Evolutionary conservation across 495 filamentous ascomycete species (phyloP).

Genomic region (Tirmania nivea): DNA sequence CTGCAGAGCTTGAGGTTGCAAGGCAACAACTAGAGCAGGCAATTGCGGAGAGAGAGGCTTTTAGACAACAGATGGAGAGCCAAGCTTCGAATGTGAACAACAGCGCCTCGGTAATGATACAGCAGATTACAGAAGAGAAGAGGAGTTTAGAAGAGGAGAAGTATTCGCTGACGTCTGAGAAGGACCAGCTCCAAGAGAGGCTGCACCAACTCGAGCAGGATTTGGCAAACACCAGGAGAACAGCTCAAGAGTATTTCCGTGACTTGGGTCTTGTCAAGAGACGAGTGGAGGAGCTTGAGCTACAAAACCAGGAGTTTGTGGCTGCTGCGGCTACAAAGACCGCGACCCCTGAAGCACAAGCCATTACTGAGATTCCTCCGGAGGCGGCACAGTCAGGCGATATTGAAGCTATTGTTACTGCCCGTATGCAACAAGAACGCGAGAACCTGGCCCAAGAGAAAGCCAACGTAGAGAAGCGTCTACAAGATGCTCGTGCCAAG

Average conservation of each 20-base stretch:
- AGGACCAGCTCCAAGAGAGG: constrained; percentile 15
- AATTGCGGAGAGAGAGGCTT: constrained; percentile 22
- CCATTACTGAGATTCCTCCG: background rate
- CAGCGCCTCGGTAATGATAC: constrained; percentile 12
- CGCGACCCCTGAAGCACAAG: background rate
- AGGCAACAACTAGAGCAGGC: background rate
- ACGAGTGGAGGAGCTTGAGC: constrained; percentile 2
- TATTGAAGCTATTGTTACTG: constrained; percentile 22
- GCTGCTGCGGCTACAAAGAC: background rate
- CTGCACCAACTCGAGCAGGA: constrained; percentile 19
- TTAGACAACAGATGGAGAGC: constrained; percentile 26
- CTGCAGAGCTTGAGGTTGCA: background rate
- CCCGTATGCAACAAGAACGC: constrained; percentile 3
- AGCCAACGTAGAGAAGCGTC: constrained; percentile 28
- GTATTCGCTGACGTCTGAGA: background rate
- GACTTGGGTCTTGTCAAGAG: background rate
- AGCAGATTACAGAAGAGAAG: constrained; percentile 15
- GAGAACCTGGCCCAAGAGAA: constrained; percentile 24
- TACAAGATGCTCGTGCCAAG: constrained; percentile 11
- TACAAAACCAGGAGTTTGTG: background rate
- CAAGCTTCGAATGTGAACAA: constrained; percentile 26
- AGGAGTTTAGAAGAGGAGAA: constrained; percentile 24
- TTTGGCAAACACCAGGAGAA: constrained; percentile 14
- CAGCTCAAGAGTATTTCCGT: constrained; percentile 20
- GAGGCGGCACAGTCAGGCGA: constrained; percentile 20